phyloP scores from a whole-genome alignment of 306 rosid species.

The Quillaja saponaria region DNA sequence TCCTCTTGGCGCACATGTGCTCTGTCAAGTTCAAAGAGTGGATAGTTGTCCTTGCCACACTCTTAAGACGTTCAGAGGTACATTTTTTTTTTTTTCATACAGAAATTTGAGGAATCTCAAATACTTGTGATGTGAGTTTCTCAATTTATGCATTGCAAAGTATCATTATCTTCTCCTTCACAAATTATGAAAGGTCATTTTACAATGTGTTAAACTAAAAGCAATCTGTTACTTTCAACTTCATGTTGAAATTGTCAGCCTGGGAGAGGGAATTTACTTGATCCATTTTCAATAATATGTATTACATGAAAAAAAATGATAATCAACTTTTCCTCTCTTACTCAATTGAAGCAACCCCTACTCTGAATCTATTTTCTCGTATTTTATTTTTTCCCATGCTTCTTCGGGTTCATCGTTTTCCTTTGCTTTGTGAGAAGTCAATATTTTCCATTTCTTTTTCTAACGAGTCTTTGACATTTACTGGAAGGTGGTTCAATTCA shows the following conservation, averaged over 20 bases:
- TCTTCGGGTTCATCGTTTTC: background rate
- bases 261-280: too few species aligned
- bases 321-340: background rate
- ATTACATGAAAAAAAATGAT: background rate
- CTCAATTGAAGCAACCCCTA: too few species aligned
- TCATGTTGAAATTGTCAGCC: too few species aligned
- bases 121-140: conserved; percentile 15
- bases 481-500: conserved; percentile 25
- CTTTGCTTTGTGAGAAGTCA: too few species aligned
- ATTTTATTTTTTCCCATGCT: too few species aligned
- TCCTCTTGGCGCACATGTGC: conserved; percentile 93
- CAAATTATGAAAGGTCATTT: background rate
- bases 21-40: conserved; percentile 96
- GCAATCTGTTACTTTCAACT: background rate
- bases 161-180: background rate
- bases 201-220: background rate
- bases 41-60: conserved; percentile 97
- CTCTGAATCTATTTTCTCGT: too few species aligned
- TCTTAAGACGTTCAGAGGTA: conserved; percentile 90
- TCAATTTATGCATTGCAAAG: background rate
- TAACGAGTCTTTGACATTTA: conserved; percentile 1
- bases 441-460: conserved; percentile 8
- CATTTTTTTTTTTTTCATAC: conserved; percentile 24
- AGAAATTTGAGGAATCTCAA: conserved; percentile 13
- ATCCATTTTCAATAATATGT: too few species aligned